A percentile compares a stretch with the other conserved stretches of the same genome.
These are phyloP conservation scores for Neurospora intermedia DNA, from an alignment of 495 filamentous ascomycete genomes.

Conservation along the genomic window DNA sequence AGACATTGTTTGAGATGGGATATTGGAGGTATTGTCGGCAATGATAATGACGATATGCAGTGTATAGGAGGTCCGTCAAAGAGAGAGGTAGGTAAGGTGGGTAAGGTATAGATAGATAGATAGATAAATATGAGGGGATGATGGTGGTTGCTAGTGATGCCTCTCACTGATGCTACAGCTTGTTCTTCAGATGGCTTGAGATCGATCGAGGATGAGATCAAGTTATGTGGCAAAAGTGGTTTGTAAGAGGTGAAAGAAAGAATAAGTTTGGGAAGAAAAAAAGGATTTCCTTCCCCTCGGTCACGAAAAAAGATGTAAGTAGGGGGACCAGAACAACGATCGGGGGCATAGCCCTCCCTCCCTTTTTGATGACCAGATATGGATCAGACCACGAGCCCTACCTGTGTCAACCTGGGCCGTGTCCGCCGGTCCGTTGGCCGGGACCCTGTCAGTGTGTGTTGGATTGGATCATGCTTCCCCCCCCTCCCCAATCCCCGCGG, in stretches of 20 bases:
- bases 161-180: background rate
- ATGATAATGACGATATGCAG: background rate
- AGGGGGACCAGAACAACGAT: background rate
- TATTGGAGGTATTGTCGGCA: background rate
- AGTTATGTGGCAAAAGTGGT: background rate
- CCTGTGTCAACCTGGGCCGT: background rate
- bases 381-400: background rate
- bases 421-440: background rate
- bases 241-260: background rate
- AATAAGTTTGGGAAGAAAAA: background rate
- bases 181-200: background rate
- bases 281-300: background rate
- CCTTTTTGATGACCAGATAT: background rate
- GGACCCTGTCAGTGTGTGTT: background rate
- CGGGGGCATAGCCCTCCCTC: background rate
- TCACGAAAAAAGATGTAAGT: background rate
- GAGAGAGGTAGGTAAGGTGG: background rate
- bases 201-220: background rate
- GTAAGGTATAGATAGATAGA: background rate
- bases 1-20: background rate
- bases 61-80: background rate
- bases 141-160: background rate
- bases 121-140: background rate
- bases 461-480: background rate
- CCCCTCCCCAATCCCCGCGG: background rate